Conservation (phyloP, 495 filamentous ascomycete genomes). For the Astrothelium macrocarpum region DNA sequence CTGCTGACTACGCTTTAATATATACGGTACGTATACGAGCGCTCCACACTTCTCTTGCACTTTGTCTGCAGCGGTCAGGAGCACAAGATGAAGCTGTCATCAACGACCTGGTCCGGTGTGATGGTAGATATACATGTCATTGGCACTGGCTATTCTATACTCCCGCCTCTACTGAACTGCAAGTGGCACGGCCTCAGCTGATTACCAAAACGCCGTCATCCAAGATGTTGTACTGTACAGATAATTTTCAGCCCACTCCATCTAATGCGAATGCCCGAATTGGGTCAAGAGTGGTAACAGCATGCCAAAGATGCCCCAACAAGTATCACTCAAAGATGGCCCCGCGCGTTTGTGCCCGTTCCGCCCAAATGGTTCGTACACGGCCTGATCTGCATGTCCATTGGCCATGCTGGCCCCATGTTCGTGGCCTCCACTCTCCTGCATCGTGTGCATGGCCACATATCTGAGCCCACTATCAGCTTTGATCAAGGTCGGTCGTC, state of each 20-base stretch:
- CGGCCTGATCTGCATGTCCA: conserved; percentile 38
- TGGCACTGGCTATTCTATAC: too few relatives aligned
- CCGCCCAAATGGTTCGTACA: conserved; percentile 17
- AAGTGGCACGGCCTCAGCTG: too few relatives aligned
- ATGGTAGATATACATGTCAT: too few relatives aligned
- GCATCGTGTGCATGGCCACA: conserved; percentile 98
- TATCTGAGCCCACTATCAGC: conserved; percentile 49
- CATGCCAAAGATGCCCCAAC: conserved; percentile 80
- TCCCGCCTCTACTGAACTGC: too few relatives aligned
- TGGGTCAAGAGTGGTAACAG: conserved; percentile 79
- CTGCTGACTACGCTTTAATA: not conserved
- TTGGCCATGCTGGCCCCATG: conserved; percentile 17
- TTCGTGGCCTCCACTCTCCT: conserved; percentile 53
- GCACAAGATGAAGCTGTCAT: too few relatives aligned
- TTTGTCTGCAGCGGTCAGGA: too few relatives aligned
- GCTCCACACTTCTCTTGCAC: too few relatives aligned
- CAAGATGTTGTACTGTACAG: not conserved
- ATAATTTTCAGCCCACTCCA: not conserved
- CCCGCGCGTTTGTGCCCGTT: conserved; percentile 24
- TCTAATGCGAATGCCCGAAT: conserved; percentile 74
- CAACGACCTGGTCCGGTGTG: too few relatives aligned
- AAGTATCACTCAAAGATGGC: conserved; percentile 53
- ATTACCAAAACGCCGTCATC: not conserved
- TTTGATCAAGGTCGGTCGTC: not conserved
- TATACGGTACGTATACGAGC: too few relatives aligned